A percentile compares a stretch with the other conserved stretches of the same genome.
Evolutionary conservation across 2,329 filamentous ascomycete species (phyloP).

Genomic region (Exophiala calicioides): DNA sequence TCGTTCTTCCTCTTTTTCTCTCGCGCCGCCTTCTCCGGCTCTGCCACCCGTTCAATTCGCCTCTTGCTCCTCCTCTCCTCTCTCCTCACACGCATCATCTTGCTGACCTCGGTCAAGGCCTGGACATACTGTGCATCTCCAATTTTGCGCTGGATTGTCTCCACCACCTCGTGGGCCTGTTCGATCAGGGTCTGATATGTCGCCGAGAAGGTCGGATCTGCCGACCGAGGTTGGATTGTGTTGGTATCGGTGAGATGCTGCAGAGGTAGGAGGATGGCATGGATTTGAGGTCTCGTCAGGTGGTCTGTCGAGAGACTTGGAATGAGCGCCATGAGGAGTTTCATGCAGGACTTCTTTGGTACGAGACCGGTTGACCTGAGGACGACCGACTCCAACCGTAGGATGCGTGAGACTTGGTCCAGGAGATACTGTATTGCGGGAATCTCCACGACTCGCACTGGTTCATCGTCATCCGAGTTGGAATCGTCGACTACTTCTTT

Average conservation of each 20-base stretch:
- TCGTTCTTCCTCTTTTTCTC: conserved; percentile 83
- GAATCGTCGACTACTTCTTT: conserved; percentile 42
- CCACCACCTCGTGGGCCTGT: conserved; percentile 75
- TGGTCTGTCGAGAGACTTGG: conserved; percentile 60
- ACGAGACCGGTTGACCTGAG: conserved; percentile 63
- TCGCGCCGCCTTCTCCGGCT: conserved; percentile 74
- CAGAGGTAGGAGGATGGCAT: conserved; percentile 66
- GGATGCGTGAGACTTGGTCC: conserved; percentile 72
- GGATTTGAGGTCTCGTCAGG: conserved; percentile 61
- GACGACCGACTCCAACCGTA: conserved; percentile 72
- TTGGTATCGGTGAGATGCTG: conserved; percentile 78
- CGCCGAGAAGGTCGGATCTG: conserved; percentile 68
- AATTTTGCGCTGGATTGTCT: conserved; percentile 78
- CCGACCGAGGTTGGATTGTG: conserved; percentile 52
- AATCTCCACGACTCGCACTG: conserved; percentile 47
- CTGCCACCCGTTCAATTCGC: conserved; percentile 80
- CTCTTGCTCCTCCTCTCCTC: conserved; percentile 78
- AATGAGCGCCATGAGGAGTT: conserved; percentile 70
- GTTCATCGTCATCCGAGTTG: conserved; percentile 49
- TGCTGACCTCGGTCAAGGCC: conserved; percentile 70
- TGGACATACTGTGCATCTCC: conserved; percentile 79
- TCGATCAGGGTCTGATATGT: conserved; percentile 70
- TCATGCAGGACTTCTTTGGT: conserved; percentile 74
- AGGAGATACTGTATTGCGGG: conserved; percentile 73
- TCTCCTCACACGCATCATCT: conserved; percentile 69